phyloP scores from a whole-genome alignment of 176 grass and related monocot genomes.

The Zea luxurians region DNA sequence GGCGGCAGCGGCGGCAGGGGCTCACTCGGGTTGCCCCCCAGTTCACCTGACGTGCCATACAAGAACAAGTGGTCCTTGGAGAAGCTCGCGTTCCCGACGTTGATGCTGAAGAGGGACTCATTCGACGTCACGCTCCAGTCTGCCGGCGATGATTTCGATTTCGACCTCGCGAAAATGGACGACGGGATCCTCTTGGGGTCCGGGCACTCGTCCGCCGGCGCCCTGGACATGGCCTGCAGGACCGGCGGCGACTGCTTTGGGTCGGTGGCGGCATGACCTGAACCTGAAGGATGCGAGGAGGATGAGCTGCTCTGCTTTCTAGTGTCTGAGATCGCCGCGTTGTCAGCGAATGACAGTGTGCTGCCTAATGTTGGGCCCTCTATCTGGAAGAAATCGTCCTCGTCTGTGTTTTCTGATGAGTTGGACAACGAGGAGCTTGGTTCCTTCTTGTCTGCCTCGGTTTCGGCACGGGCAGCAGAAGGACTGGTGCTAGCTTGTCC shows the following conservation, averaged over 20 bases:
- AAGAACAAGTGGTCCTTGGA: conserved; percentile 46
- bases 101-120: conserved; percentile 85
- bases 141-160: conserved; percentile 35
- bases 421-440: conserved; percentile 23
- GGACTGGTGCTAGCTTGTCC: conserved; percentile 20
- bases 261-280: background rate
- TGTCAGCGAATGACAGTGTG: conserved; percentile 18
- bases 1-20: conserved; percentile 39
- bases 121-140: conserved; percentile 84
- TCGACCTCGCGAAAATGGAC: conserved; percentile 46
- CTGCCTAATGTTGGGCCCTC: conserved; percentile 34
- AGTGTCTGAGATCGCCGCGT: background rate
- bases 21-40: conserved; percentile 38
- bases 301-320: conserved; percentile 3
- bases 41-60: conserved; percentile 45
- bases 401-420: conserved; percentile 41
- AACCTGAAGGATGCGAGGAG: background rate
- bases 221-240: conserved; percentile 43
- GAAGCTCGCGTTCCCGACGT: conserved; percentile 60
- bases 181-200: conserved; percentile 72
- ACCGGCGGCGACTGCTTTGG: conserved; percentile 29
- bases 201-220: conserved; percentile 39
- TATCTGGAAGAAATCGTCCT: conserved; percentile 59
- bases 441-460: background rate
- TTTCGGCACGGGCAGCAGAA: background rate